Evolutionary conservation across 1,139 yeast species (phyloP), one percentile per base, ranked within the genome.

Genomic region (Maudiozyma humilis): DNA sequence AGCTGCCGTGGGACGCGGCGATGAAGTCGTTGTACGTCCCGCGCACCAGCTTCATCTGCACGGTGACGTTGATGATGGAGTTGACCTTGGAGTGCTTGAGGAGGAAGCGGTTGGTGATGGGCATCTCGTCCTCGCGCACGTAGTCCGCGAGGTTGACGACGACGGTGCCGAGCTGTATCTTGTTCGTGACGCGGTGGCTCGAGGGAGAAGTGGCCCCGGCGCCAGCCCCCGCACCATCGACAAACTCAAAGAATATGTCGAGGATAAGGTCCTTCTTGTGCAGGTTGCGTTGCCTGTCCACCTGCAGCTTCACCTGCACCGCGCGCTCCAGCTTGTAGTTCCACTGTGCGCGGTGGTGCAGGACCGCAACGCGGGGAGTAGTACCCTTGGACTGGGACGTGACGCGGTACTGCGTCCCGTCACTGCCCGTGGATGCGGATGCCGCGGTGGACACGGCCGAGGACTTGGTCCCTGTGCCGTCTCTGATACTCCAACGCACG

Each of bases 21-120:
- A 13, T 47, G 38, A 62, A 63, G 38, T 62, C 66, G 13, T 48
- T 48, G 44, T 60, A 62, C 2, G 50, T 62, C 4, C 82, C 82
- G 40, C 73, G 64, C 1, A 68, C 47, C 41, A 73, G 71, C 52
- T 54, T 72, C 61, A 62, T 72, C 59, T 59, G 74, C 51, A 72
- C 70, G 60, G 64, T 65, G 44, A 67, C 70, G 54, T 75, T 79
- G 37, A 86, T 64, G 36, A 88, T 81, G 4, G 94, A 81, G 61
- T 91, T 89, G 18, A 89, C 79, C 53, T 86, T 86, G 10, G 95
- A 82, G 32, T 85, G 76, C 53, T 81, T 81, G 39, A 89, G 67
- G 43, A 89, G 65, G 55, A 83, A 86, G 51, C 82, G 74, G 45
- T 80, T 73, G 17, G 76, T 72, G 16, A 56, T 50, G 31, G 69